Evolutionary conservation across 1,139 yeast species (phyloP).

Genomic region (Suhomyces atakaporum): DNA sequence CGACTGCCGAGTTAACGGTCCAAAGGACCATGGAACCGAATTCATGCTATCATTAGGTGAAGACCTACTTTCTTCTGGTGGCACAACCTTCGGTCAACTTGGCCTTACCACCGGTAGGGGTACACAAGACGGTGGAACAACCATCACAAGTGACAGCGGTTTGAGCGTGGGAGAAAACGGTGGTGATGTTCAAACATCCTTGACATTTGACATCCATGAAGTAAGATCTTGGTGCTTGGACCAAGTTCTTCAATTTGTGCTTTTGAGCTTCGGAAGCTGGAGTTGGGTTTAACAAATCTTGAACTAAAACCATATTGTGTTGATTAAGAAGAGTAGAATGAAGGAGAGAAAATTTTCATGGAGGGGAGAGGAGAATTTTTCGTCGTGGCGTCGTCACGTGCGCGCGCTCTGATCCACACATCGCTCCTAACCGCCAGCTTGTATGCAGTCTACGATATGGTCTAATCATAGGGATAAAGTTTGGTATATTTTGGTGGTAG

Average conservation of each 20-base stretch:
- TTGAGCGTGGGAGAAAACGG: conserved; percentile 99
- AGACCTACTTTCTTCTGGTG: conserved; percentile 91
- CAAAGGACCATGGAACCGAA: conserved; percentile 4
- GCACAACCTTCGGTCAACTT: conserved; percentile 98
- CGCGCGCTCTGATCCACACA: no score
- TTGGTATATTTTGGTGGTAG: no score
- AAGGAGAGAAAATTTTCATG: conserved; percentile 12
- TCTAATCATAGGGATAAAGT: no score
- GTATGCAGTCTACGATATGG: no score
- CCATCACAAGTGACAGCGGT: conserved; percentile 99
- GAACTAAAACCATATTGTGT: conserved; percentile 22
- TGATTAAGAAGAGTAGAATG: conserved; percentile 2
- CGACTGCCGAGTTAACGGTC: conserved; percentile 6
- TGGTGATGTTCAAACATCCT: conserved; percentile 98
- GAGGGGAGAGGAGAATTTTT: conserved; percentile 8
- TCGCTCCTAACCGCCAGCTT: no score
- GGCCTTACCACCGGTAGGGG: conserved; percentile 99
- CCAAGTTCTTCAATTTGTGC: conserved; percentile 97
- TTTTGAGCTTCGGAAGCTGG: conserved; percentile 93
- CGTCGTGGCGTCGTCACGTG: conserved; percentile 9
- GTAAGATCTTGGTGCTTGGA: conserved; percentile 96
- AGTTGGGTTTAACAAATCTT: conserved; percentile 76
- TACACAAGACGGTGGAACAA: conserved; percentile 96
- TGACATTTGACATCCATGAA: conserved; percentile 99
- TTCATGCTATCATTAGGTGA: conserved; percentile 10